Evolutionary conservation across 805 yeast genomes (phyloP), one percentile per base, ranked within the genome.

Genomic region (Candida golubevii): DNA sequence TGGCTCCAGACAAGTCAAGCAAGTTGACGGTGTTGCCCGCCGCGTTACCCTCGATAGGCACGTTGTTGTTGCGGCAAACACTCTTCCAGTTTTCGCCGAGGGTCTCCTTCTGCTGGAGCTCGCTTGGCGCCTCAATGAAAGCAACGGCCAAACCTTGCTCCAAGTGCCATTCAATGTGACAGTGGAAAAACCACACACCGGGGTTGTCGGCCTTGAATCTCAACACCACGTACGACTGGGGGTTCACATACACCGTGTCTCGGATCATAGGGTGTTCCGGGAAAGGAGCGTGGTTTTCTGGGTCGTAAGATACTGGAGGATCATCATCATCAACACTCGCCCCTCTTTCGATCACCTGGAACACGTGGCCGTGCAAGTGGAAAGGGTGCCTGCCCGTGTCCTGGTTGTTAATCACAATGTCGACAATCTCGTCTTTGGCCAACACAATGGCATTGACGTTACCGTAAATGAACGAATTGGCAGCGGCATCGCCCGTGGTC

Each of bases 151-250:
- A 77, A 60, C 99, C 99, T 73, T 93, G 98, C 59, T 82, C 77
- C 74, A 91, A 78, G 72, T 93, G 99, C 99, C 99, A 91, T 65
- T 93, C 98, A 59, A 93, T 85, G 65, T 91, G 99, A 69, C 99
- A 91, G 72, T 91, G 99, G 95, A 93, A 93, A 66, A 83, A 79
- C 99, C 98, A 91, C 36, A 90, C 90, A 72, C 99, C 99, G 29
- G 98, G 99, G 66, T 93, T 93, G 63, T 85, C 83, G 42, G 98
- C 95, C 60, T 78, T 79, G 75, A 89, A 91, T 62, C 98, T 79
- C 50, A 91, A 60, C 29, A 88, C 90, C 59, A 89, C 77, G 70
- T 87, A 83, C 1, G 97, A 89, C 61, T 86, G 86, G 26, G 95
- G 89, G 61, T 81, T 78, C 38, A 86, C 87, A 57, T 81, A 83